Base-by-base conservation (phyloP, 495 filamentous ascomycete species). In the Penicillium verhagenii region DNA sequence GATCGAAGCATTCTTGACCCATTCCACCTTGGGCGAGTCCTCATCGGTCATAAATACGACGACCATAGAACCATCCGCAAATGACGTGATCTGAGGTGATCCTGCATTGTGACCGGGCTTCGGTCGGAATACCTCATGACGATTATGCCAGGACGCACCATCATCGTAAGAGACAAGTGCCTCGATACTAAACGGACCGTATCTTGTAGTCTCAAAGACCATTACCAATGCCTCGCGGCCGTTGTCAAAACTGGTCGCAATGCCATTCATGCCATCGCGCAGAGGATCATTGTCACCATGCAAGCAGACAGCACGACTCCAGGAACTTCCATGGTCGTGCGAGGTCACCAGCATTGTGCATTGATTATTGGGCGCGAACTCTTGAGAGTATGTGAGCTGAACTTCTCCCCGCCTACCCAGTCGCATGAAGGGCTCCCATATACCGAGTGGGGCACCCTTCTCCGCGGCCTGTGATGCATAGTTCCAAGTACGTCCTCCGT, bases 31-130 rank as follows among this genome's bases (percentile, higher is more conserved):
- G 0, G 47, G 11, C 0, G 61, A 65, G 28, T 83, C 81, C 54
- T 87, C 83, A 55, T 87, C 79, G 1, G 83, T 86, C 79, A 84
- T 82, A 59, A 87, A 86, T 28, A 79, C 78, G 0, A 74, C 74
- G 2, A 80, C 82, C 46, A 88, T 50, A 2, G 75, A 79, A 8
- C 79, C 81, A 35, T 85, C 82, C 0, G 78, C 81, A 52, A 78
- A 75, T 10, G 78, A 79, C 14, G 74, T 64, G 25, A 88, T 77
- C 59, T 84, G 79, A 28, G 85, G 84, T 19, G 85, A 78, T 9
- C 83, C 82, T 0, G 83, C 82, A 56, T 81, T 78, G 14, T 72
- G 68, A 2, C 73, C 73, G 0, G 57, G 64, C 0, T 73, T 72
- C 3, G 73, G 76, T 13, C 64, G 55, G 59, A 80, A 85, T 0